A percentile compares a stretch with the other conserved stretches of the same genome.
Evolutionary conservation across 441 rosid genomes (phyloP).

Genomic region (Dalechampia spathulata): DNA sequence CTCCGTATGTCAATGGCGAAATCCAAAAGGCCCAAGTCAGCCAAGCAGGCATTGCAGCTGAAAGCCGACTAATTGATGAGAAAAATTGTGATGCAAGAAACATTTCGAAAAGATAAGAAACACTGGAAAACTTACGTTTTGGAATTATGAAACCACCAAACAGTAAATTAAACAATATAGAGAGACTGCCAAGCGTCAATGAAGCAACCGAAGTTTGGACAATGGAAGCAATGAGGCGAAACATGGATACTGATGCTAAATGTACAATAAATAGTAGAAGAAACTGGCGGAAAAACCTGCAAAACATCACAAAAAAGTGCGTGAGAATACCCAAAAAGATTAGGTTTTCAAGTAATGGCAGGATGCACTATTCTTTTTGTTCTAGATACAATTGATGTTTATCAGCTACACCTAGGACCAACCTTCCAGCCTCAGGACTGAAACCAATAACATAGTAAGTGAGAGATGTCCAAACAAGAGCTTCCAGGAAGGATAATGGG

Average conservation of each 20-base stretch:
- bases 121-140: constrained; percentile 22
- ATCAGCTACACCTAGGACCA: neutral
- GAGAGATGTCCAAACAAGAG: constrained; percentile 41
- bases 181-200: constrained; percentile 19
- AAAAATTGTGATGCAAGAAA: neutral
- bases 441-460: constrained; percentile 52
- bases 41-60: constrained; percentile 59
- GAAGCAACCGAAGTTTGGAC: constrained; percentile 34
- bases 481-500: constrained; percentile 41
- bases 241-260: constrained; percentile 34
- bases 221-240: constrained; percentile 34
- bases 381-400: too few relatives aligned
- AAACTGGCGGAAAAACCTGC: constrained; percentile 41
- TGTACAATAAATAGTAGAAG: constrained; percentile 32
- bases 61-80: constrained; percentile 5
- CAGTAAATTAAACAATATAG: constrained; percentile 12
- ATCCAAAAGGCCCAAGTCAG: constrained; percentile 69
- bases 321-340: too few relatives aligned
- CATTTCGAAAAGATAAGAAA: neutral
- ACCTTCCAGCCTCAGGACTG: constrained; percentile 44
- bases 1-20: constrained; percentile 58
- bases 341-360: too few relatives aligned
- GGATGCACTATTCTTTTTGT: too few relatives aligned
- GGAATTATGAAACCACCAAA: constrained; percentile 42
- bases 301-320: neutral